phyloP scores from a whole-genome alignment of 2,329 filamentous ascomycete species.

The Neofusicoccum parvum region DNA sequence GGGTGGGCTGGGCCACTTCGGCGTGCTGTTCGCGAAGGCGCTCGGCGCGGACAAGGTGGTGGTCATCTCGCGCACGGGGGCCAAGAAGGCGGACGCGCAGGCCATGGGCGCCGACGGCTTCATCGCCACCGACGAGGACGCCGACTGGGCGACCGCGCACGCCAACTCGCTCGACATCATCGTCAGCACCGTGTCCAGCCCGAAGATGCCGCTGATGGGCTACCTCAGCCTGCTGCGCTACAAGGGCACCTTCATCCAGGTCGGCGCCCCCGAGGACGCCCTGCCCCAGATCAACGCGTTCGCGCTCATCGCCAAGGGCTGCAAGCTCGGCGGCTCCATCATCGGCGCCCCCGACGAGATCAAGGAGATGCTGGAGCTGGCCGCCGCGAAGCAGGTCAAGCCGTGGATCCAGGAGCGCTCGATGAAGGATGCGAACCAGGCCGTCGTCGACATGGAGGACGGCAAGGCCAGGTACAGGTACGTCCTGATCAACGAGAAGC shows the following conservation, averaged over 20 bases:
- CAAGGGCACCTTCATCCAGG: conserved; percentile 65
- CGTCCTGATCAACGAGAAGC: conserved; percentile 40
- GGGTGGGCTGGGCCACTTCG: conserved; percentile 75
- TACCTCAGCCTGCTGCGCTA: conserved; percentile 64
- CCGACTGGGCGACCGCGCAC: conserved; percentile 61
- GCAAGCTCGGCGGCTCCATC: conserved; percentile 47
- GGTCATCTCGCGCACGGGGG: conserved; percentile 62
- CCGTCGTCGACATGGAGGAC: conserved; percentile 58
- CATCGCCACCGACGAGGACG: conserved; percentile 60
- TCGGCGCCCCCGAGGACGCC: conserved; percentile 65
- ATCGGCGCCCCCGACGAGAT: conserved; percentile 62
- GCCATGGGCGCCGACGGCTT: conserved; percentile 63
- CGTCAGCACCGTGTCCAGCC: conserved; percentile 59
- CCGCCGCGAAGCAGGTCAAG: conserved; percentile 59
- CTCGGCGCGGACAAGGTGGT: conserved; percentile 68
- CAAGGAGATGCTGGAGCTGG: conserved; percentile 63
- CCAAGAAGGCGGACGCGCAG: conserved; percentile 62
- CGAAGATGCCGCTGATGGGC: conserved; percentile 63
- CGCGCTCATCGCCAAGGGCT: conserved; percentile 59
- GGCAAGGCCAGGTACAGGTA: conserved; percentile 55
- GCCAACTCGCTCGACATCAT: conserved; percentile 56
- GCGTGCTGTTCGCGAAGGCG: conserved; percentile 69
- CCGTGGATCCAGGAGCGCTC: conserved; percentile 64
- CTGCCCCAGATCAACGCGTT: conserved; percentile 59
- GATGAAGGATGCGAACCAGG: conserved; percentile 59